Base-by-base conservation (phyloP, 768 basidiomycete genomes). In the Coprinopsis sp. region DNA sequence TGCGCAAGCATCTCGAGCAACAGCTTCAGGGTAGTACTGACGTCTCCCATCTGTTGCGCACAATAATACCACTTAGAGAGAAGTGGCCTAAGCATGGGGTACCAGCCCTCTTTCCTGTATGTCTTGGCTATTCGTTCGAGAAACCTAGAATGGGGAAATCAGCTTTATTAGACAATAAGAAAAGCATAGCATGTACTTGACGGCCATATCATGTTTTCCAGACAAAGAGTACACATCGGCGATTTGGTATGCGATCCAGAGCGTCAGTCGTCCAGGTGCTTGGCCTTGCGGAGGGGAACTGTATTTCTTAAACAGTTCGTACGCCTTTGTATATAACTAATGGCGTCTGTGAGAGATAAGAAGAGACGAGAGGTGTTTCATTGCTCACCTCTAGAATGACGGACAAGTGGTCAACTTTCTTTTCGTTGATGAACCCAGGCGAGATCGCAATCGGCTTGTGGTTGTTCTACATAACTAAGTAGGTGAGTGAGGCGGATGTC, bases 161-260 rank as follows among this genome's bases (percentile, higher is more conserved):
- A 46, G 23, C 25, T 38, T 33, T 33, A 16, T 3, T 25, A 31
- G 3, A 12, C 34, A 19, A 21, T 18, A 29, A 18, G 16, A 33
- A 1, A 33, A 28, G 6, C 22, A 14, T n/a, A 2, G 18, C 8
- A 64, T 75, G 36, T 47, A 92, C 90, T 86, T 79, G 58, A 94
- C 78, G 10, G 92, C 92, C 76, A 91, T 78, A 44, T 93, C 91
- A 56, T 84, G 86, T 58, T 93, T 90, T 0, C 80, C 81, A 2
- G 85, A 80, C 12, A 82, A 74, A 50, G 80, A 78, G 60, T 98
- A 94, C 3, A 87, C 87, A 50, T 87, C 79, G 0, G 92, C 95
- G 45, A 99, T 97, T 25, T 84, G 80, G 62, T 79, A 87, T 3
- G 93, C 95, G 42, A 99, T 86, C 76, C 82, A 90, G n/a, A 95